Evolutionary conservation across 2,329 filamentous ascomycete species (phyloP).

Genomic region (Colletotrichum cereale): DNA sequence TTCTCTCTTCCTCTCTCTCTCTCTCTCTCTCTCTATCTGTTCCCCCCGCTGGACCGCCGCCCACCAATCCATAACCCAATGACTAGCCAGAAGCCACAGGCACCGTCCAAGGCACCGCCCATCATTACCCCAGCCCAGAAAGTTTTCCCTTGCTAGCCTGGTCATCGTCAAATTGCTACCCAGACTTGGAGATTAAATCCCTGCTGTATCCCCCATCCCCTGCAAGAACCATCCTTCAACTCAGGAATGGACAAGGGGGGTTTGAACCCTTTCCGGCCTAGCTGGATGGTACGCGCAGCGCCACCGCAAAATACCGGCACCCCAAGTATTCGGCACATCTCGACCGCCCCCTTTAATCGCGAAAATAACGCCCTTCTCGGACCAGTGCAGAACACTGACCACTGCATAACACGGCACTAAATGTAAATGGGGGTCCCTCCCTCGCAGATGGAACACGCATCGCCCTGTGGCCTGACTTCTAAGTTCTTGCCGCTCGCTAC

Average conservation of each 20-base stretch:
- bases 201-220: conserved; percentile 20
- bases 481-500: conserved; percentile 15
- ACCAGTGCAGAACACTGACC: not conserved
- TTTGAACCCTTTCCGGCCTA: conserved; percentile 5
- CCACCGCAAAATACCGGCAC: conserved; percentile 19
- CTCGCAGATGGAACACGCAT: conserved; percentile 13
- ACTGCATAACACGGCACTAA: conserved; percentile 9
- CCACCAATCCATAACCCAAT: not conserved
- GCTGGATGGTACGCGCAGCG: not conserved
- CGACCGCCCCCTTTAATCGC: conserved; percentile 23
- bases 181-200: conserved; percentile 35
- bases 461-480: conserved; percentile 24
- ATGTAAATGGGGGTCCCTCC: not conserved
- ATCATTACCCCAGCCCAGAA: conserved; percentile 10
- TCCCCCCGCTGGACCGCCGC: not conserved
- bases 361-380: conserved; percentile 19
- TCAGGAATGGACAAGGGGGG: conserved; percentile 28
- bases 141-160: conserved; percentile 33
- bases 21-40: not conserved
- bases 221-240: conserved; percentile 27
- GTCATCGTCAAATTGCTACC: conserved; percentile 34
- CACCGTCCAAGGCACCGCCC: conserved; percentile 19
- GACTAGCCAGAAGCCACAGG: conserved; percentile 23
- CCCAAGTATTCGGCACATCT: conserved; percentile 30
- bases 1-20: not conserved